Conservation (phyloP, 2,329 filamentous ascomycete species). For the Sporothrix brasiliensis region DNA sequence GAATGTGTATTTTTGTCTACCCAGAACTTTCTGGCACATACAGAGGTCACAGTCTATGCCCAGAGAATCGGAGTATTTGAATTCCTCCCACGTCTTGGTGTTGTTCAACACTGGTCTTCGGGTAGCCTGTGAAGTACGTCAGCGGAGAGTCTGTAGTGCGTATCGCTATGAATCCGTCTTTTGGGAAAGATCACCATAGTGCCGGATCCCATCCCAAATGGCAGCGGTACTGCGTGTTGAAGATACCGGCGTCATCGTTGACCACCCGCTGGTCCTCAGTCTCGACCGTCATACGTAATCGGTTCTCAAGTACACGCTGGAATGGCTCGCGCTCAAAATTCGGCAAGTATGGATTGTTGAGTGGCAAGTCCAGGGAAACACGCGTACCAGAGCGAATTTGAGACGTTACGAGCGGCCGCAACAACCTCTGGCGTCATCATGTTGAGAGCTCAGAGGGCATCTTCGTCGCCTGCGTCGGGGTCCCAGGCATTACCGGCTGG, state of each 20-base stretch:
- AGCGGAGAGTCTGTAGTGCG: not conserved
- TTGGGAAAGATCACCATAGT: constrained; percentile 32
- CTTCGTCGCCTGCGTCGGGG: constrained; percentile 47
- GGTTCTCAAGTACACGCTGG: constrained; percentile 22
- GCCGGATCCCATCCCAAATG: constrained; percentile 47
- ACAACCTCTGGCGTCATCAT: constrained; percentile 57
- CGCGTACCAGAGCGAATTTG: constrained; percentile 57
- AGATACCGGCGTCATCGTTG: constrained; percentile 44
- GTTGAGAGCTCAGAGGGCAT: constrained; percentile 54
- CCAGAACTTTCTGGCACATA: not conserved
- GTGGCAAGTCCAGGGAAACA: constrained; percentile 47
- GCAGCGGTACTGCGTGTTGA: constrained; percentile 36
- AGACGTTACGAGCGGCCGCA: constrained; percentile 48
- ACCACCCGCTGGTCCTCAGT: constrained; percentile 25
- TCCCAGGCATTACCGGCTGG: constrained; percentile 47
- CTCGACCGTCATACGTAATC: constrained; percentile 1
- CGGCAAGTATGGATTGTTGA: constrained; percentile 26
- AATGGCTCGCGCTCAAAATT: constrained; percentile 33
- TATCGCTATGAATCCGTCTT: not conserved
- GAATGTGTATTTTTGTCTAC: no score
- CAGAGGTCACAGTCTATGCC: constrained; percentile 45
- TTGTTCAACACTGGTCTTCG: constrained; percentile 49
- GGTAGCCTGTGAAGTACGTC: constrained; percentile 44
- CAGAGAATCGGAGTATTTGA: constrained; percentile 44
- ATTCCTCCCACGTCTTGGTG: constrained; percentile 43